Evolutionary conservation across 768 basidiomycete species (phyloP).

Genomic region (Zangia roseola): DNA sequence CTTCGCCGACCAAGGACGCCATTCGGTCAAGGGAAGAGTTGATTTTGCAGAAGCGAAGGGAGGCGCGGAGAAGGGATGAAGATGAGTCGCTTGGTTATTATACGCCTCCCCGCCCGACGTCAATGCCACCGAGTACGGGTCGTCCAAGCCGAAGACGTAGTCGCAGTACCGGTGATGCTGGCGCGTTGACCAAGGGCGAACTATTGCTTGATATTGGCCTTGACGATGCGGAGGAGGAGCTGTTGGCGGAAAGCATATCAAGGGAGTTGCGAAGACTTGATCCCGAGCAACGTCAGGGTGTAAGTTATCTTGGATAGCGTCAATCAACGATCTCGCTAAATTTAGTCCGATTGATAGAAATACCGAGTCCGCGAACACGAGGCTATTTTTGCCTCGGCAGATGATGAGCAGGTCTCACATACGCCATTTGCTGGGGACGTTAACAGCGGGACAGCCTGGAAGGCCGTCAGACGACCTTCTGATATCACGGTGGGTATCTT

Average conservation of each 20-base stretch:
- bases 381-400: slow-evolving; percentile 80
- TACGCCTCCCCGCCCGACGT: slow-evolving; percentile 31
- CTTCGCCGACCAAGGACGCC: slow-evolving; percentile 61
- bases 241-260: slow-evolving; percentile 68
- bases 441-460: slow-evolving; percentile 81
- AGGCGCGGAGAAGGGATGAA: slow-evolving; percentile 55
- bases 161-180: slow-evolving; percentile 76
- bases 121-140: slow-evolving; percentile 31
- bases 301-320: slow-evolving; percentile 9
- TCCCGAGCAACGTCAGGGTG: slow-evolving; percentile 29
- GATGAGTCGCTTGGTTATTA: slow-evolving; percentile 39
- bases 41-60: slow-evolving; percentile 68
- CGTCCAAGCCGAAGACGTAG: slow-evolving; percentile 66
- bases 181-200: slow-evolving; percentile 37
- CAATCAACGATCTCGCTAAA: not conserved
- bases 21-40: slow-evolving; percentile 64
- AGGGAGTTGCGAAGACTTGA: slow-evolving; percentile 65
- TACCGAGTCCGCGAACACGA: slow-evolving; percentile 82
- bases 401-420: slow-evolving; percentile 69
- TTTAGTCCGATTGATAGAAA: slow-evolving; percentile 41
- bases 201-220: slow-evolving; percentile 37
- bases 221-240: slow-evolving; percentile 49
- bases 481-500: slow-evolving; percentile 78
- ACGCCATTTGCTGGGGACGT: slow-evolving; percentile 77
- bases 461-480: slow-evolving; percentile 81